phyloP scores from a whole-genome alignment of 2,329 filamentous ascomycete genomes.

The Pyrenophora teres region DNA sequence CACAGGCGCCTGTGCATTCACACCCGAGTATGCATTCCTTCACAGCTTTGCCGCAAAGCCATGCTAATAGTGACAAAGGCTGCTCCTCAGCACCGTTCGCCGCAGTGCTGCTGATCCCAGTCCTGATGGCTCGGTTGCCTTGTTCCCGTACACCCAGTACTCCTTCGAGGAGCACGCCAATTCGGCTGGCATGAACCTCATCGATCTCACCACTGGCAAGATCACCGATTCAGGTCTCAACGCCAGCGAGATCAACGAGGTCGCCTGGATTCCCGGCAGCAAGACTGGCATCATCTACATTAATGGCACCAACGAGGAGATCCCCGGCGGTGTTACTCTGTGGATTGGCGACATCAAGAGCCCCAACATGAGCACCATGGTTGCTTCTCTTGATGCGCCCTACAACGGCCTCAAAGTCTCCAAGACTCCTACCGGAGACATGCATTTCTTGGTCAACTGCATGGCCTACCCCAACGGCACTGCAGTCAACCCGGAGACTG shows the following conservation, averaged over 20 bases:
- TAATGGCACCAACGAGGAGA: slow-evolving; percentile 64
- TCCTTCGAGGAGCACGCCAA: slow-evolving; percentile 75
- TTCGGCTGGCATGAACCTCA: slow-evolving; percentile 53
- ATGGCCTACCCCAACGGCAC: slow-evolving; percentile 70
- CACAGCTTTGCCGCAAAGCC: background rate
- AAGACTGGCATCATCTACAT: slow-evolving; percentile 66
- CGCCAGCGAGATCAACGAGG: slow-evolving; percentile 40
- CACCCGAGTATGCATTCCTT: slow-evolving; percentile 37
- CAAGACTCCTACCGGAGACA: slow-evolving; percentile 45
- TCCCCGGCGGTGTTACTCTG: slow-evolving; percentile 42
- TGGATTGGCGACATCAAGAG: slow-evolving; percentile 43
- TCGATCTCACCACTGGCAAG: slow-evolving; percentile 41
- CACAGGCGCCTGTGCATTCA: slow-evolving; percentile 40
- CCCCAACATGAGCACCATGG: slow-evolving; percentile 37
- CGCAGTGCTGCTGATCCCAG: slow-evolving; percentile 72
- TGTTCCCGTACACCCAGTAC: slow-evolving; percentile 76
- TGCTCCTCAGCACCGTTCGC: slow-evolving; percentile 72
- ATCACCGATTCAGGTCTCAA: slow-evolving; percentile 40
- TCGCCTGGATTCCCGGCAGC: slow-evolving; percentile 42
- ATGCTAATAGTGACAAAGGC: slow-evolving; percentile 22
- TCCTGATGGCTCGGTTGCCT: slow-evolving; percentile 63
- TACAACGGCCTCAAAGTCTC: slow-evolving; percentile 57
- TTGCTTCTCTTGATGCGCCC: slow-evolving; percentile 52
- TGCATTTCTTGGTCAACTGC: slow-evolving; percentile 59
- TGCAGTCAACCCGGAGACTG: slow-evolving; percentile 68